Base-by-base conservation (phyloP, 768 basidiomycete genomes). In the Lactarius psammicola region DNA sequence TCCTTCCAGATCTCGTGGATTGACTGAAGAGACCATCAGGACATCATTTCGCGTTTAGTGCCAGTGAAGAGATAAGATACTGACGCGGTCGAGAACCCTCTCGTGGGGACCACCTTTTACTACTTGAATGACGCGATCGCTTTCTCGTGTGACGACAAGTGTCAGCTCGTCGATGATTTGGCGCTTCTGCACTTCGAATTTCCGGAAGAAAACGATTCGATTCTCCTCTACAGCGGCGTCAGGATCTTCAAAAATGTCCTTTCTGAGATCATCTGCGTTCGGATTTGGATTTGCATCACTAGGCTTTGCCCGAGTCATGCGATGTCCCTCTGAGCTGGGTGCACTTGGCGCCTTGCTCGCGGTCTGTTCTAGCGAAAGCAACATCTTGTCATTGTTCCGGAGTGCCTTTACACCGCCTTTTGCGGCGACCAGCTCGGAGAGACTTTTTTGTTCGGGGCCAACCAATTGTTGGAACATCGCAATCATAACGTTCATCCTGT, bases 51-150 rank as follows among this genome's bases (percentile, higher is more conserved):
- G 18, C 15, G n/a, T 15, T 11, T 10, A 11, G n/a, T n/a, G n/a
- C n/a, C n/a, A n/a, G 3, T 1, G 3, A 17, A 10, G 5, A 13
- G 23, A n/a, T 36, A 18, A 18, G 2, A 26, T 1, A 46, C 67
- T 13, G 11, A 68, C 67, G 4, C 26, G 17, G 15, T 68, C 64
- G 11, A 57, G 67, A 40, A 76, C 72, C 8, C 71, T 62, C 18
- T 71, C 69, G 46, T 75, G 73, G 0, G 75, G 70, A 0, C 74
- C 74, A 11, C 63, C 62, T 18, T 61, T 66, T 15, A 75, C 55
- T 26, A 68, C 67, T 10, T 53, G 58, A 18, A 73, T 59, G 9
- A 62, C 57, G 0, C 70, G 65, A 10, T 67, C 64, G 7, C 66
- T 51, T 53, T 71, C 72, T 2, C 64, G 67, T 13, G 60, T 34